Base-by-base conservation (phyloP, 1,284 basidiomycete species). In the Heimioporus retisporus region DNA sequence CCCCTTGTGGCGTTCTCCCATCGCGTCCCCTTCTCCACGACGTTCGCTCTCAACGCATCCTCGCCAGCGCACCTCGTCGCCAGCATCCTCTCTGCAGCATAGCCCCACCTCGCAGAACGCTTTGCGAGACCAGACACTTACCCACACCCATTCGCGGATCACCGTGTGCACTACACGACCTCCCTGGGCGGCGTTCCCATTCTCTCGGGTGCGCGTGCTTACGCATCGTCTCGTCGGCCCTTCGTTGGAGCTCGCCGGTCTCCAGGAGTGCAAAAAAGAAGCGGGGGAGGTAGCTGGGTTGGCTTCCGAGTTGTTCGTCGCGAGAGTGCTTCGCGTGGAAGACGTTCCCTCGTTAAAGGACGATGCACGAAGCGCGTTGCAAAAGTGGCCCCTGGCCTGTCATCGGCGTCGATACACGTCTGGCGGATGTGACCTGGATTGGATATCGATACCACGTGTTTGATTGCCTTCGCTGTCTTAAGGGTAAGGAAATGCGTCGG, bases 1-100 rank as follows among this genome's bases (percentile, higher is more conserved):
- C 95, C 96, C 0, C 87, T 97, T 66, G 88, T 98, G 69, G 88
- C 95, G 0, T 97, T 97, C 79, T 92, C 95, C 16, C 85, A 97
- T 18, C 90, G 95, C 42, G 85, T 96, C n/a, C 96, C 96, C 5
- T 96, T 95, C 1, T 86, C 94, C 13, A 93, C 97, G 87, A 94
- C 94, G 4, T 85, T 83, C 56, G 84, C 86, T 35, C 88, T 88
- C 69, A 85, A 80, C 60, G 72, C 56, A 28, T 7, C 57, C 4
- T 43, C 23, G 18, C 5, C 60, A 15, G 64, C 85, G 1, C 88
- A 91, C 69, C 82, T 93, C 82, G 85, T 92, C 65, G 80, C 93
- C 69, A 94, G 93, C 77, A 77, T 94, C 55, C 86, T 94, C 64
- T 88, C 90, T 16, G 86, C 88, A 1, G 75, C 82, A 2, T 92